phyloP scores from a whole-genome alignment of 768 basidiomycete genomes.

The Coprinopsis strossmayeri region DNA sequence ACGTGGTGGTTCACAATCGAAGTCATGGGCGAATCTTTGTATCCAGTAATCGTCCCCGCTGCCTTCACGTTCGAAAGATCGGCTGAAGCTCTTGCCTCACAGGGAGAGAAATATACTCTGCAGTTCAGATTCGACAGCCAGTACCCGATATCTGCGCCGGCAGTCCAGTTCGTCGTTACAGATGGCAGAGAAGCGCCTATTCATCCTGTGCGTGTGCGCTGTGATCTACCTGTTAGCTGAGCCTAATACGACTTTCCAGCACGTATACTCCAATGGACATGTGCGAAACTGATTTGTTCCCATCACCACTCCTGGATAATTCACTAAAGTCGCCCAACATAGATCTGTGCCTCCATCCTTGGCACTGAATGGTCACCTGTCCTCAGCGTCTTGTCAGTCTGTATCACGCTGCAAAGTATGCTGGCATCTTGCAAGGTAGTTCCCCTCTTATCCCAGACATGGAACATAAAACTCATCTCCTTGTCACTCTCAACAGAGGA shows the following conservation, averaged over 20 bases:
- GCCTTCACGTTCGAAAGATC: constrained; percentile 4
- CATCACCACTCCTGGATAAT: constrained; percentile 6
- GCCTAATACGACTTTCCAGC: constrained; percentile 36
- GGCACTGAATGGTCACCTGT: constrained; percentile 89
- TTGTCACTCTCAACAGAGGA: constrained; percentile 42
- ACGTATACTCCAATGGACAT: constrained; percentile 86
- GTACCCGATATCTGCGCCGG: constrained; percentile 85
- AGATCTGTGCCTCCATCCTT: constrained; percentile 89
- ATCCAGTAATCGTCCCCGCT: constrained; percentile 38
- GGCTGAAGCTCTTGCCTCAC: neutral
- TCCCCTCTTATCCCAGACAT: too few species aligned
- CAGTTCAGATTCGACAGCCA: constrained; percentile 77
- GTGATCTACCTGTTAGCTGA: neutral
- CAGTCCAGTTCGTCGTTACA: constrained; percentile 77
- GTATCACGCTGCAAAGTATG: constrained; percentile 88
- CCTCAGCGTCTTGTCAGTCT: constrained; percentile 75
- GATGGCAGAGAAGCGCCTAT: constrained; percentile 60
- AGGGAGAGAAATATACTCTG: constrained; percentile 74
- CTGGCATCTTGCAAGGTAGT: constrained; percentile 88
- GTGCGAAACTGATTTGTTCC: constrained; percentile 31
- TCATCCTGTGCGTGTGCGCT: constrained; percentile 58
- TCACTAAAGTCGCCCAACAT: neutral
- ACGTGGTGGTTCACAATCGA: constrained; percentile 77
- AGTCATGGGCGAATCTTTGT: constrained; percentile 79
- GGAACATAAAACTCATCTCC: too few species aligned